Percentiles rank a stretch among this genome's conserved stretches.
These are phyloP conservation scores for Lasiosphaeris hirsuta DNA, from an alignment of 495 filamentous ascomycete genomes.

Conservation along the genomic window DNA sequence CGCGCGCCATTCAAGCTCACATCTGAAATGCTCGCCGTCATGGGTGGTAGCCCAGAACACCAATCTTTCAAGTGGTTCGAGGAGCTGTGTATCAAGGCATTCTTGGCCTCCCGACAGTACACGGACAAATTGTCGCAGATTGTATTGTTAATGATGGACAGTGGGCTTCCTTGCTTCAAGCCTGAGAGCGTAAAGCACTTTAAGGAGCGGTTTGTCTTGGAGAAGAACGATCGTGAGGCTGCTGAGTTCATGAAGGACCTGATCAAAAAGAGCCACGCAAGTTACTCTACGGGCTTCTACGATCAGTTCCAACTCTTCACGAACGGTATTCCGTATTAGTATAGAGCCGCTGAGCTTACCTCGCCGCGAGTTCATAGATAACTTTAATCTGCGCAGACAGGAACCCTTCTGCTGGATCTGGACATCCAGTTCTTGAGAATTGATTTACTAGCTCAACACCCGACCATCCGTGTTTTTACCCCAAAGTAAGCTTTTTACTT, in stretches of 20 bases:
- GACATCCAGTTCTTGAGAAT: too few species aligned
- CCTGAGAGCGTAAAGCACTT: constrained; percentile 92
- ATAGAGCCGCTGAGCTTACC: background rate
- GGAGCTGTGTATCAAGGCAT: constrained; percentile 91
- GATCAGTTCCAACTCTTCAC: constrained; percentile 96
- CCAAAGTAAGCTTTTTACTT: background rate
- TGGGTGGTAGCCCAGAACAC: constrained; percentile 81
- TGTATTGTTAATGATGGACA: constrained; percentile 92
- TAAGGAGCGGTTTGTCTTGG: constrained; percentile 86
- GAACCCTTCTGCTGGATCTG: too few species aligned
- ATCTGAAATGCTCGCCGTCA: constrained; percentile 94
- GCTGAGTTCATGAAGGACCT: constrained; percentile 90
- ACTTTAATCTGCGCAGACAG: too few species aligned
- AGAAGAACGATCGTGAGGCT: constrained; percentile 90
- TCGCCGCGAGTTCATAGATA: too few species aligned
- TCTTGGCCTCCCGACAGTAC: constrained; percentile 85
- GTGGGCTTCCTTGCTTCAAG: constrained; percentile 96
- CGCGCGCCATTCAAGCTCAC: constrained; percentile 98
- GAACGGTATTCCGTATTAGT: constrained; percentile 88
- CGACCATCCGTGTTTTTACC: too few species aligned
- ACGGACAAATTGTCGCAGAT: constrained; percentile 82
- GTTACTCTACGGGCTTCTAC: constrained; percentile 86
- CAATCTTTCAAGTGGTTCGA: constrained; percentile 96
- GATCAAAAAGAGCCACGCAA: constrained; percentile 81
- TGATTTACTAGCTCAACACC: too few species aligned